Evolutionary conservation across 129 eudicot species (phyloP).

Genomic region (Solidago caesia): DNA sequence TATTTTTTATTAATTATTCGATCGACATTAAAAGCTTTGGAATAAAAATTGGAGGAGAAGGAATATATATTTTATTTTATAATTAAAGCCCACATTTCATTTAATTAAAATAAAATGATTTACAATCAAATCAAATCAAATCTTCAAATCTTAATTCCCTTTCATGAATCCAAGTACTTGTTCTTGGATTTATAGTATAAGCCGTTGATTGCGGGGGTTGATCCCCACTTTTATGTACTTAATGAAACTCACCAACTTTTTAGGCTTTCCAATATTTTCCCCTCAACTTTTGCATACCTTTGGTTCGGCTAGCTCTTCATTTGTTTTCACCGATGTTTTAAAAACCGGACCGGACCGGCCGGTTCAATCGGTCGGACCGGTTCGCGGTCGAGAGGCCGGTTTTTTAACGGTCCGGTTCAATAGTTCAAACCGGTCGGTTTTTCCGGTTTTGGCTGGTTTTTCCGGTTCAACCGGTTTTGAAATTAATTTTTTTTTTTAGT

Average conservation of each 20-base stretch:
- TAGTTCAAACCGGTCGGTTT: no score
- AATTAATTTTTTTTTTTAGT: no score
- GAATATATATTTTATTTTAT: background rate
- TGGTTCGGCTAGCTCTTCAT: background rate
- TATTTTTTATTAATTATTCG: background rate
- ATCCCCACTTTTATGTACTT: constrained; percentile 22
- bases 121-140: constrained; percentile 34
- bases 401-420: no score
- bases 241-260: constrained; percentile 21
- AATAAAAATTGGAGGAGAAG: background rate
- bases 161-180: constrained; percentile 28
- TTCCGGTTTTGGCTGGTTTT: no score
- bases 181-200: constrained; percentile 32
- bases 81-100: constrained; percentile 16
- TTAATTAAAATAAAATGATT: constrained; percentile 10
- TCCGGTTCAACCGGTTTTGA: no score
- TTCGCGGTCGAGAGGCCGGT: no score
- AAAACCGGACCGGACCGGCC: no score
- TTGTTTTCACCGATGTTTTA: no score
- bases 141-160: constrained; percentile 22
- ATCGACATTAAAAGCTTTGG: background rate
- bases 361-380: no score
- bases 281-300: constrained; percentile 8
- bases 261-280: background rate
- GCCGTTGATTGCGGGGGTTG: constrained; percentile 37